Conservation (phyloP, 495 filamentous ascomycete species). For the Gamarada debralockiae region DNA sequence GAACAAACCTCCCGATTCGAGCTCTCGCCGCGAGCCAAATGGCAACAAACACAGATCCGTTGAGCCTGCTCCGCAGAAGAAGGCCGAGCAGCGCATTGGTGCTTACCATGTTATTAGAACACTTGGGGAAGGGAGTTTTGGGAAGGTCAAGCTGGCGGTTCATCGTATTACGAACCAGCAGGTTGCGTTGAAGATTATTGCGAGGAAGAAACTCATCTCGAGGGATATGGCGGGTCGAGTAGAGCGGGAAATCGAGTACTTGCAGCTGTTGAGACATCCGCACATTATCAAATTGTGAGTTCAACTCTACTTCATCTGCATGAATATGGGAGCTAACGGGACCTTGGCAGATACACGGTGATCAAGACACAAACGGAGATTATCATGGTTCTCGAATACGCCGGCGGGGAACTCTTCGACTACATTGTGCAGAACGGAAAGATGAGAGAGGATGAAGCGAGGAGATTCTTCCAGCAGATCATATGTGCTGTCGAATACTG, state of each 20-base stretch:
- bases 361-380: slow-evolving; percentile 92
- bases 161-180: slow-evolving; percentile 88
- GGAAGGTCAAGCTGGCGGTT: slow-evolving; percentile 95
- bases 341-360: slow-evolving; percentile 67
- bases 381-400: slow-evolving; percentile 98
- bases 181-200: slow-evolving; percentile 96
- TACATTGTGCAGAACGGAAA: slow-evolving; percentile 90
- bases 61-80: slow-evolving; percentile 31
- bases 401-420: slow-evolving; percentile 94
- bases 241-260: slow-evolving; percentile 95
- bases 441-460: slow-evolving; percentile 83
- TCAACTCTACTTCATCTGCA: background rate
- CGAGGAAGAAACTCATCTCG: slow-evolving; percentile 88
- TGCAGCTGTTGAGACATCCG: slow-evolving; percentile 91
- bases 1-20: slow-evolving; percentile 26
- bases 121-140: slow-evolving; percentile 93
- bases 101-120: slow-evolving; percentile 88
- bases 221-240: slow-evolving; percentile 96
- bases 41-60: slow-evolving; percentile 28
- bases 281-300: slow-evolving; percentile 98
- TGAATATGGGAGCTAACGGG: background rate
- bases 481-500: slow-evolving; percentile 99
- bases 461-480: slow-evolving; percentile 98
- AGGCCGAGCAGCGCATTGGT: slow-evolving; percentile 74
- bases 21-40: slow-evolving; percentile 24